Base-by-base conservation (phyloP, 768 basidiomycete species). In the Boletus speciosus region DNA sequence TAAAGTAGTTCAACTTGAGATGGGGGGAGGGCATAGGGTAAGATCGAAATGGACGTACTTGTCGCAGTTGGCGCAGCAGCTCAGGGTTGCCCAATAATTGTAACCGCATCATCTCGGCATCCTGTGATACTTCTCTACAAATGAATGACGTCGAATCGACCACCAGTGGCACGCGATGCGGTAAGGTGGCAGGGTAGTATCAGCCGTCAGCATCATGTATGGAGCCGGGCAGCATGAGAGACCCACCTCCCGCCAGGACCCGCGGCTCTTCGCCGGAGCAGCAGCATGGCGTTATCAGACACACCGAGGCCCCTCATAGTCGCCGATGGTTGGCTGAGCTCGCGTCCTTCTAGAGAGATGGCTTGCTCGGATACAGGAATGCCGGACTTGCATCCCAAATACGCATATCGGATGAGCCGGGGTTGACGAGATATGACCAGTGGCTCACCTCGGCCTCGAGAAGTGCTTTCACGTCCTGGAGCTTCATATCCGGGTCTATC, bases 371-470 rank as follows among this genome's bases (percentile, higher is more conserved):
- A 49, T 16, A 80, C 64, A 1, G 88, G 83, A 43, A 95, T 84
- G 23, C 84, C 85, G 14, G 88, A 91, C 93, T 94, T 94, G 61
- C 16, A 39, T 16, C 19, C 36, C 40, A 35, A 12, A 43, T 29
- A 12, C 45, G 19, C 21, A 21, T n/a, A 47, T 44, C 29, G 27
- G 45, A 42, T 41, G 50, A 54, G 34, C 42, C 4, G 37, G 31
- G 36, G n/a, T 23, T 8, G 29, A 41, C 11, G 45, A n/a, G 31
- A 46, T 41, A 29, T 10, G 23, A 23, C 16, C 19, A 32, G 48
- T 40, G n/a, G 67, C 85, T 69, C 68, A 93, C 96, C 83, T 98
- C 95, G 0, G 88, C 95, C 72, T 97, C 93, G n/a, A 97, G 78
- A 50, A 98, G 76, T 12, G 92, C 96, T 81, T 88, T 88, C 36